A percentile compares a stretch with the other conserved stretches of the same genome.
Evolutionary conservation across 2,329 filamentous ascomycete genomes (phyloP).

Genomic region (Drechslerella coelobrocha): DNA sequence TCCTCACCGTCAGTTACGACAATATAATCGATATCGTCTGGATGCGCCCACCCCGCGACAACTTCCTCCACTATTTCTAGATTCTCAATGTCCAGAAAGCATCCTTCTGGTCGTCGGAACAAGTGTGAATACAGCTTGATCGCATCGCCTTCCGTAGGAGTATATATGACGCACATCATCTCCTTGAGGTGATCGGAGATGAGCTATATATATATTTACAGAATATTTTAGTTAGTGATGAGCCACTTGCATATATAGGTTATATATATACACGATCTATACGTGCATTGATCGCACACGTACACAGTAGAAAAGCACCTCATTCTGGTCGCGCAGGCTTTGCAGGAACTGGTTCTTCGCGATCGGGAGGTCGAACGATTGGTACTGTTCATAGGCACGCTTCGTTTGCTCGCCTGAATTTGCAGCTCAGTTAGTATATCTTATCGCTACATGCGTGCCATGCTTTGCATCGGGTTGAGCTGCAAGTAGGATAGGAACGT

Average conservation of each 20-base stretch:
- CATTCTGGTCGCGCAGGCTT: constrained; percentile 83
- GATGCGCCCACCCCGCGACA: constrained; percentile 67
- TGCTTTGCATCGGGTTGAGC: no score
- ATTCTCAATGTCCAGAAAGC: constrained; percentile 69
- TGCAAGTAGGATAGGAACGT: no score
- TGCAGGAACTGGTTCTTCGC: constrained; percentile 89
- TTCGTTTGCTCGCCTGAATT: constrained; percentile 71
- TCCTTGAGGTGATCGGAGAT: constrained; percentile 79
- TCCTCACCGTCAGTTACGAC: constrained; percentile 73
- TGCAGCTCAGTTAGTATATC: not conserved
- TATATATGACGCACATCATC: constrained; percentile 91
- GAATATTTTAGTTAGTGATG: constrained; percentile 18
- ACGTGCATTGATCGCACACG: constrained; percentile 49
- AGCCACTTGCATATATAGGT: constrained; percentile 10
- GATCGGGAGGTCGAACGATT: constrained; percentile 65
- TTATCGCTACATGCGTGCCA: not conserved
- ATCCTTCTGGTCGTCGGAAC: constrained; percentile 79
- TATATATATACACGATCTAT: no score
- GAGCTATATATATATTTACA: constrained; percentile 61
- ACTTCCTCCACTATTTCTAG: constrained; percentile 51
- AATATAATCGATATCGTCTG: constrained; percentile 84
- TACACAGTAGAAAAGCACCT: constrained; percentile 79
- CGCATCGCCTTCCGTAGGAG: constrained; percentile 86
- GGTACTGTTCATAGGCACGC: constrained; percentile 82
- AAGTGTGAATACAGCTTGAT: constrained; percentile 82